Conservation (phyloP, 23 red algal species). For the Gracilaria vermiculophylla region DNA sequence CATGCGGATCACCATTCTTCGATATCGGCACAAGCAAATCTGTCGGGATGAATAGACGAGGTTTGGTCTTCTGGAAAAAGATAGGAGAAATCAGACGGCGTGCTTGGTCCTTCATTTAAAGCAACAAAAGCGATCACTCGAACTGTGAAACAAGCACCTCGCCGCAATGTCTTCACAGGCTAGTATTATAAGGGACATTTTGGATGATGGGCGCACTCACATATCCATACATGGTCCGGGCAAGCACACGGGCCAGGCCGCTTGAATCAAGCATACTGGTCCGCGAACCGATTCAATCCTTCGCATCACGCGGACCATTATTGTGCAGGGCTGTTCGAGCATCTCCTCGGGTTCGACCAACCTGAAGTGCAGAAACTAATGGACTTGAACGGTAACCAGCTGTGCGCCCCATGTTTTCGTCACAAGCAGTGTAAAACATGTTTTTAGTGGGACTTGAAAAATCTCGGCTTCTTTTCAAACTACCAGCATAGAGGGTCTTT, state of each 20-base stretch:
- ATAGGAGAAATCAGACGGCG: background rate
- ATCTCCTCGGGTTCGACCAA: too few relatives aligned
- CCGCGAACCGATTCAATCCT: background rate
- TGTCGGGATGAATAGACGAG: background rate
- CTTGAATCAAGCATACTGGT: background rate
- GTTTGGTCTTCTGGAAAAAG: background rate
- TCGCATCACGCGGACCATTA: background rate
- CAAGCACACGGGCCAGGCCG: background rate
- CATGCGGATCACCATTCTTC: slow-evolving; percentile 22
- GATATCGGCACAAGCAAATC: background rate
- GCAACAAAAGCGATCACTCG: background rate
- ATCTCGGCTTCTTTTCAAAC: too few relatives aligned
- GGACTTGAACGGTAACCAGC: too few relatives aligned
- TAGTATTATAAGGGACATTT: background rate
- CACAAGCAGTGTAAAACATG: too few relatives aligned
- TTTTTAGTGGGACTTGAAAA: too few relatives aligned
- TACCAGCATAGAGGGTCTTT: too few relatives aligned
- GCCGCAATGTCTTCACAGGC: background rate
- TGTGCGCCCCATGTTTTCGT: too few relatives aligned
- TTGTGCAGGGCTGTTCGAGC: background rate
- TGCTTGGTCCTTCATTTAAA: background rate
- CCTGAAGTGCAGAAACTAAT: too few relatives aligned
- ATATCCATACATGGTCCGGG: background rate
- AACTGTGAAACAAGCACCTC: background rate
- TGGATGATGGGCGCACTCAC: background rate